phyloP scores from a whole-genome alignment of 257 asterid genomes.

The Capsicum chinense region DNA sequence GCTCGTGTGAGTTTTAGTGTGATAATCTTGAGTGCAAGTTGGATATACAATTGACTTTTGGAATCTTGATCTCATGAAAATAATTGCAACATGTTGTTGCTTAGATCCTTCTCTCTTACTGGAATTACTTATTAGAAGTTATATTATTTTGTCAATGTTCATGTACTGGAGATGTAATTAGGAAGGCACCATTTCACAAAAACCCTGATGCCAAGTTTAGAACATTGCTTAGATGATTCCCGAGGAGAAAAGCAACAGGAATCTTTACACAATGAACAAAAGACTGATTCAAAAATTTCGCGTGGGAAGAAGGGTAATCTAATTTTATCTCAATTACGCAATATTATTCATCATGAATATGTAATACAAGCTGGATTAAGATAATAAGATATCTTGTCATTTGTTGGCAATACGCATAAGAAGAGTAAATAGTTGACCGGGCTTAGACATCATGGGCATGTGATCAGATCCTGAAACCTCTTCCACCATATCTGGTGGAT shows the following conservation, averaged over 20 bases:
- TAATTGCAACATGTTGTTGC: neutral
- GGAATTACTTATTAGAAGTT: neutral
- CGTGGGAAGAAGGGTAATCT: neutral
- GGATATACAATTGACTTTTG: neutral
- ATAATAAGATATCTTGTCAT: neutral
- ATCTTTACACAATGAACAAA: neutral
- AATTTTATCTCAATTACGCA: neutral
- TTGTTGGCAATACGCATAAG: constrained; percentile 32
- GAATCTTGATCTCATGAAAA: constrained; percentile 8
- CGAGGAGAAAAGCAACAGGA: neutral
- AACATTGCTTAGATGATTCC: too few species aligned
- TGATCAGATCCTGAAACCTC: constrained; percentile 47
- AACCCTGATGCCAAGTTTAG: too few species aligned
- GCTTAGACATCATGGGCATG: constrained; percentile 49
- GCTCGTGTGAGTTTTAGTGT: too few species aligned
- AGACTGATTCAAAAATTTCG: neutral
- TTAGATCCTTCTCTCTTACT: neutral
- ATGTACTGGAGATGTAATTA: neutral
- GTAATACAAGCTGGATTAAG: neutral
- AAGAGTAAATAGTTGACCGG: constrained; percentile 36
- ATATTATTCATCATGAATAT: neutral
- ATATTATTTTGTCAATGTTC: neutral
- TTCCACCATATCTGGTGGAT: constrained; percentile 33
- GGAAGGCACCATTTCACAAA: neutral
- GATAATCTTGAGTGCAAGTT: too few species aligned